A percentile compares a stretch with the other conserved stretches of the same genome.
These are phyloP conservation scores for Petasospora rhodanensis DNA, from an alignment of 1,139 yeast species.

Conservation along the genomic window DNA sequence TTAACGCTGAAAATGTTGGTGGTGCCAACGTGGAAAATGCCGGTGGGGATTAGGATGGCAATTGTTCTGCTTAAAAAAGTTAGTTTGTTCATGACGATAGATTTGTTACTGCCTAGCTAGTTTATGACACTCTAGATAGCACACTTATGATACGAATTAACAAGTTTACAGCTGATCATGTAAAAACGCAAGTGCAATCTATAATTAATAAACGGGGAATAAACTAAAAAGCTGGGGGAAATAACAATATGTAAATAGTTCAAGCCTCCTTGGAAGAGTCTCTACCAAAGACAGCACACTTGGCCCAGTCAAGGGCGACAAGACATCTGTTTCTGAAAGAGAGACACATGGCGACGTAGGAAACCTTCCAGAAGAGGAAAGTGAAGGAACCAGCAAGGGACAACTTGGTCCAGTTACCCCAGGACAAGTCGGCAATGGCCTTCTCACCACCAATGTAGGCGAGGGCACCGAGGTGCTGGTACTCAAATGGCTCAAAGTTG, in stretches of 20 bases:
- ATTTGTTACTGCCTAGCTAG: no score
- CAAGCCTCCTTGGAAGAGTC: slow-evolving; percentile 46
- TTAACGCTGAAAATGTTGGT: no score
- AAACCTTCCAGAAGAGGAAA: slow-evolving; percentile 91
- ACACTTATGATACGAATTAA: neutral
- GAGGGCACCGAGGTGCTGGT: slow-evolving; percentile 67
- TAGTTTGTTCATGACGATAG: no score
- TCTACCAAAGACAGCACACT: slow-evolving; percentile 85
- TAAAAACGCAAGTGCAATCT: neutral
- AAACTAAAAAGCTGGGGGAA: neutral
- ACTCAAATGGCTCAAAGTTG: slow-evolving; percentile 50
- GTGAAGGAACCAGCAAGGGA: slow-evolving; percentile 84
- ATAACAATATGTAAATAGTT: neutral
- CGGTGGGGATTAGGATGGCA: no score
- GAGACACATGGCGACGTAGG: slow-evolving; percentile 89
- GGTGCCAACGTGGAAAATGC: no score
- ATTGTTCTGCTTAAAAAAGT: no score
- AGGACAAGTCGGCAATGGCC: slow-evolving; percentile 88
- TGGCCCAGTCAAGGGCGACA: slow-evolving; percentile 83
- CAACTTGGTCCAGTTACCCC: slow-evolving; percentile 82
- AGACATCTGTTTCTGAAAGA: slow-evolving; percentile 82
- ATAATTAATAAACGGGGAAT: neutral
- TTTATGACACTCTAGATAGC: no score
- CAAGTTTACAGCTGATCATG: no score
- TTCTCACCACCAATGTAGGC: slow-evolving; percentile 86